A percentile compares a stretch with the other conserved stretches of the same genome.
Conservation (phyloP, 805 yeast genomes). For the Kockiozyma suomiensis region DNA sequence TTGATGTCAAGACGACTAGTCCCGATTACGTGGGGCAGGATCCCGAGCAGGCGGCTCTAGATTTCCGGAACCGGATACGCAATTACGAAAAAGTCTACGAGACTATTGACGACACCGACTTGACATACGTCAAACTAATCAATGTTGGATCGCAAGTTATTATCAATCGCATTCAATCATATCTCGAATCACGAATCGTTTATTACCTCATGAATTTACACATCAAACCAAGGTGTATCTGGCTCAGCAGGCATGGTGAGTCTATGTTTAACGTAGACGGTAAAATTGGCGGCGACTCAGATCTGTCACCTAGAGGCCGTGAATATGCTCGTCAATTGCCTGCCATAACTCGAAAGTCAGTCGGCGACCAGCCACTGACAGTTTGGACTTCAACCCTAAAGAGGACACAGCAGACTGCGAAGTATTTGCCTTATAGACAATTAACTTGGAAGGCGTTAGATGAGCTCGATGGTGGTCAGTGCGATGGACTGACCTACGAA, state of each 20-base stretch:
- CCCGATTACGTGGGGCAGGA: slow-evolving; percentile 77
- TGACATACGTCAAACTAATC: slow-evolving; percentile 84
- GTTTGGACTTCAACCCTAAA: slow-evolving; percentile 94
- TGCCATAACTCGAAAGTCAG: slow-evolving; percentile 65
- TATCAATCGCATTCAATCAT: slow-evolving; percentile 82
- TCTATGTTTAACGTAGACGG: slow-evolving; percentile 89
- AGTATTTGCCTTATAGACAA: slow-evolving; percentile 75
- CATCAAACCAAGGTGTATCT: slow-evolving; percentile 86
- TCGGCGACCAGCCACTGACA: slow-evolving; percentile 61
- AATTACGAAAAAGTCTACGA: slow-evolving; percentile 76
- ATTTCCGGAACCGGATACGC: slow-evolving; percentile 71
- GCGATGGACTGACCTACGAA: slow-evolving; percentile 96
- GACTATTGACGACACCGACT: slow-evolving; percentile 62
- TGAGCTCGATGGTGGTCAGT: slow-evolving; percentile 95
- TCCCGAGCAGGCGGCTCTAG: slow-evolving; percentile 70
- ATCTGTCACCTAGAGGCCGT: slow-evolving; percentile 79
- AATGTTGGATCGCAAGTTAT: slow-evolving; percentile 88
- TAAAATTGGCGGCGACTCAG: slow-evolving; percentile 93
- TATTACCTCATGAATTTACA: slow-evolving; percentile 95
- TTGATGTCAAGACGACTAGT: slow-evolving; percentile 83
- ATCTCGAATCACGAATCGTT: slow-evolving; percentile 88
- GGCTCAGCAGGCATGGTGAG: slow-evolving; percentile 96
- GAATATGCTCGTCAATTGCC: slow-evolving; percentile 82
- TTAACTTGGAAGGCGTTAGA: slow-evolving; percentile 96
- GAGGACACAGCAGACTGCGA: slow-evolving; percentile 92